phyloP scores from a whole-genome alignment of 805 yeast genomes.

The Blastobotrys americana region DNA sequence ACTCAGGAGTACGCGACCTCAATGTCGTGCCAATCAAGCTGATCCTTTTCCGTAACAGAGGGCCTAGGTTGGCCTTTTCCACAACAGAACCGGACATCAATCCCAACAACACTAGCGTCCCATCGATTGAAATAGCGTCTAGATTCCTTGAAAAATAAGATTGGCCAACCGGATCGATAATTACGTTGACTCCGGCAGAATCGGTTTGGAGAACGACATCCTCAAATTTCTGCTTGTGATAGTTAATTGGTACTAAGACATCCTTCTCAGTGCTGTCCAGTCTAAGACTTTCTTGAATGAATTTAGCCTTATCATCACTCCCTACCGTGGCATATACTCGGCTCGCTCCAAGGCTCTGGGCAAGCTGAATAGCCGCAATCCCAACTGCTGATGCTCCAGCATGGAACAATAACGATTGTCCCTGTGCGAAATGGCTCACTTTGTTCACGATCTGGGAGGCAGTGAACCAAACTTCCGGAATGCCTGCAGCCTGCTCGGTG shows the following conservation, averaged over 20 bases:
- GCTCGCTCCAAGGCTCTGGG: slow-evolving; percentile 32
- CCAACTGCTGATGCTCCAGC: slow-evolving; percentile 33
- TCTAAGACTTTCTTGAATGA: slow-evolving; percentile 15
- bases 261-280: slow-evolving; percentile 21
- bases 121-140: slow-evolving; percentile 23
- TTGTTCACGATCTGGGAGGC: slow-evolving; percentile 30
- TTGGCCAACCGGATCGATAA: slow-evolving; percentile 30
- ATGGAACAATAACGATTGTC: slow-evolving; percentile 29
- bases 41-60: slow-evolving; percentile 24
- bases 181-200: slow-evolving; percentile 23
- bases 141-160: slow-evolving; percentile 21
- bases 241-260: slow-evolving; percentile 26
- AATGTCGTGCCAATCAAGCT: slow-evolving; percentile 27
- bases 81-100: slow-evolving; percentile 22
- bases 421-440: slow-evolving; percentile 26
- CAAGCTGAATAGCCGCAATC: slow-evolving; percentile 32
- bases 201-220: slow-evolving; percentile 19
- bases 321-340: slow-evolving; percentile 32
- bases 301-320: slow-evolving; percentile 22
- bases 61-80: slow-evolving; percentile 18
- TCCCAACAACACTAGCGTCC: slow-evolving; percentile 25
- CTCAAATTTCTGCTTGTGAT: slow-evolving; percentile 20
- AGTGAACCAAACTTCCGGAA: slow-evolving; percentile 34
- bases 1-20: slow-evolving; percentile 23
- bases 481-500: slow-evolving; percentile 26